These are phyloP conservation scores for Xylariaceae sp. DNA, from an alignment of 2,329 filamentous ascomycete genomes.

Conservation along the genomic window DNA sequence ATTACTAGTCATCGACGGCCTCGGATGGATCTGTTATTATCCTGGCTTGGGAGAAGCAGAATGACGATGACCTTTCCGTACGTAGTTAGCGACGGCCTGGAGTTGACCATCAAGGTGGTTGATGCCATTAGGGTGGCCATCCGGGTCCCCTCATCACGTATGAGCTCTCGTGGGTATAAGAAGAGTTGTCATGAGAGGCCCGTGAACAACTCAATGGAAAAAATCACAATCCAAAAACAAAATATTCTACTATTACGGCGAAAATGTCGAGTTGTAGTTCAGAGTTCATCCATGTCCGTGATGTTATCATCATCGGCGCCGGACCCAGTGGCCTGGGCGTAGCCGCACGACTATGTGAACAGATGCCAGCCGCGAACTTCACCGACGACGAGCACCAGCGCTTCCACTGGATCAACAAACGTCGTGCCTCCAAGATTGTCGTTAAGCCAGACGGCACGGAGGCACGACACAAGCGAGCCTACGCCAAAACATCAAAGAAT, in stretches of 20 bases:
- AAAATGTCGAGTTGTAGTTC: constrained; percentile 15
- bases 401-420: constrained; percentile 71
- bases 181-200: neutral
- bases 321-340: constrained; percentile 71
- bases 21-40: neutral
- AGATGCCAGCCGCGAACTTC: constrained; percentile 71
- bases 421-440: constrained; percentile 51
- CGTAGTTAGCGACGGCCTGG: neutral
- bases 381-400: constrained; percentile 77
- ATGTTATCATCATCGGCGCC: constrained; percentile 68
- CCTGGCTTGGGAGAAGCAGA: neutral
- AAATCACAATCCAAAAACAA: neutral
- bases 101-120: constrained; percentile 12
- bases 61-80: neutral
- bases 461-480: constrained; percentile 31
- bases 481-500: constrained; percentile 16
- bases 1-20: no score
- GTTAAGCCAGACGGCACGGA: constrained; percentile 47
- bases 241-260: neutral
- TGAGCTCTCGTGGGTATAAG: neutral
- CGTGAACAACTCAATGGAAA: neutral
- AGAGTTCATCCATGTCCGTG: constrained; percentile 41
- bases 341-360: constrained; percentile 65
- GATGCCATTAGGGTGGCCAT: constrained; percentile 4
- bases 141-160: constrained; percentile 7